A percentile compares a stretch with the other conserved stretches of the same genome.
phyloP scores from a whole-genome alignment of 306 rosid species.

The Gynostemma pentaphyllum region DNA sequence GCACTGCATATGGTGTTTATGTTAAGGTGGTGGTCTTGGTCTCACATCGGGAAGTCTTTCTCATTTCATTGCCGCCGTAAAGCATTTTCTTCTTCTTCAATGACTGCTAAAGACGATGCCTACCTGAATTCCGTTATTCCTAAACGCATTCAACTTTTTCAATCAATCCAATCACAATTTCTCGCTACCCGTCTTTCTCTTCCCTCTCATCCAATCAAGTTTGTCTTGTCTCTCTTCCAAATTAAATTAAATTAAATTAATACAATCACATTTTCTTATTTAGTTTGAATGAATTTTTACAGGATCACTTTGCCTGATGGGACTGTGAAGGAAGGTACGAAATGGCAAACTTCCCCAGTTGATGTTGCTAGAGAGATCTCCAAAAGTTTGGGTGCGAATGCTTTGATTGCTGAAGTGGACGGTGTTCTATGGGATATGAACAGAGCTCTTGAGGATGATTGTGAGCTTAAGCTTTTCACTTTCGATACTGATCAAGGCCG shows the following conservation, averaged over 20 bases:
- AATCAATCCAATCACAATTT: constrained; percentile 35
- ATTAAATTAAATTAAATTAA: too few relatives aligned
- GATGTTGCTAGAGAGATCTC: constrained; percentile 72
- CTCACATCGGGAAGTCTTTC: not conserved
- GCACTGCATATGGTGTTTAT: too few relatives aligned
- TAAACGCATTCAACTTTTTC: constrained; percentile 50
- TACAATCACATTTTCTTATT: too few relatives aligned
- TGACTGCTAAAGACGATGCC: constrained; percentile 47
- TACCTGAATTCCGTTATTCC: constrained; percentile 40
- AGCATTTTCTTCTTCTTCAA: not conserved
- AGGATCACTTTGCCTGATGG: constrained; percentile 62
- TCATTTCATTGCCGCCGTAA: not conserved
- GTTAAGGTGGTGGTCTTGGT: too few relatives aligned
- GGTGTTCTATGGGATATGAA: constrained; percentile 80
- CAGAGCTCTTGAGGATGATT: constrained; percentile 64
- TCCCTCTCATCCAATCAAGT: constrained; percentile 63
- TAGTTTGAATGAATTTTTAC: too few relatives aligned
- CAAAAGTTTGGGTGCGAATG: constrained; percentile 56
- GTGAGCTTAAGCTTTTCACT: constrained; percentile 56
- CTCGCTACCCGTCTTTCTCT: constrained; percentile 33
- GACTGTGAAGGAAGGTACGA: constrained; percentile 58
- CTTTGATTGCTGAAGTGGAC: constrained; percentile 71
- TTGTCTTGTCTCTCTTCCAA: too few relatives aligned
- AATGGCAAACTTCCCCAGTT: constrained; percentile 60
- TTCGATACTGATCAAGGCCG: constrained; percentile 75